phyloP scores from a whole-genome alignment of 2,329 filamentous ascomycete genomes.

The Elsinoe fawcettii region DNA sequence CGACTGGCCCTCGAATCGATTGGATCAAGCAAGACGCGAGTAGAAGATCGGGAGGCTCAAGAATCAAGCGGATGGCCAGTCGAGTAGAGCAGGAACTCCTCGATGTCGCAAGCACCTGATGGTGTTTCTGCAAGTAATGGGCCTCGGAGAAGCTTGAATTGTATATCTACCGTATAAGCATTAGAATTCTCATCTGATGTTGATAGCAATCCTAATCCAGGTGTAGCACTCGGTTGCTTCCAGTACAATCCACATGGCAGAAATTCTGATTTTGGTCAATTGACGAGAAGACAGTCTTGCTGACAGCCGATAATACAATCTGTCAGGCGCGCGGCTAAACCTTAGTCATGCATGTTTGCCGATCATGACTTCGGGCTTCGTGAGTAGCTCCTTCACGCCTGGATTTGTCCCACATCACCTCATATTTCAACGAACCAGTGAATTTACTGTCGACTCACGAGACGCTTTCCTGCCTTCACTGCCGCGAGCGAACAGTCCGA shows the following conservation, averaged over 20 bases:
- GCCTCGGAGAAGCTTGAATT: too few relatives aligned
- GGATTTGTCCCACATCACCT: not conserved
- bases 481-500: not conserved
- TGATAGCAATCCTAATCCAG: too few relatives aligned
- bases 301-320: not conserved
- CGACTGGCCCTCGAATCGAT: not conserved
- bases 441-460: not conserved
- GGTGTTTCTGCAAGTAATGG: too few relatives aligned
- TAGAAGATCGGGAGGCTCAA: too few relatives aligned
- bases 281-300: too few relatives aligned
- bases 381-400: not conserved
- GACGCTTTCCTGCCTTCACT: not conserved
- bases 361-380: not conserved
- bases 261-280: too few relatives aligned
- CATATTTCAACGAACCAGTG: not conserved
- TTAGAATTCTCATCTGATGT: too few relatives aligned
- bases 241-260: too few relatives aligned
- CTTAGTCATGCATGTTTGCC: constrained; percentile 9
- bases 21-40: not conserved
- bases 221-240: too few relatives aligned
- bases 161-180: too few relatives aligned
- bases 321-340: not conserved
- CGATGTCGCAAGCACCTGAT: too few relatives aligned
- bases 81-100: too few relatives aligned
- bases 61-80: not conserved